Percentiles rank a stretch among this genome's conserved stretches.
Evolutionary conservation across 1,284 basidiomycete species (phyloP).

Genomic region (Rhodotorula glutinis): DNA sequence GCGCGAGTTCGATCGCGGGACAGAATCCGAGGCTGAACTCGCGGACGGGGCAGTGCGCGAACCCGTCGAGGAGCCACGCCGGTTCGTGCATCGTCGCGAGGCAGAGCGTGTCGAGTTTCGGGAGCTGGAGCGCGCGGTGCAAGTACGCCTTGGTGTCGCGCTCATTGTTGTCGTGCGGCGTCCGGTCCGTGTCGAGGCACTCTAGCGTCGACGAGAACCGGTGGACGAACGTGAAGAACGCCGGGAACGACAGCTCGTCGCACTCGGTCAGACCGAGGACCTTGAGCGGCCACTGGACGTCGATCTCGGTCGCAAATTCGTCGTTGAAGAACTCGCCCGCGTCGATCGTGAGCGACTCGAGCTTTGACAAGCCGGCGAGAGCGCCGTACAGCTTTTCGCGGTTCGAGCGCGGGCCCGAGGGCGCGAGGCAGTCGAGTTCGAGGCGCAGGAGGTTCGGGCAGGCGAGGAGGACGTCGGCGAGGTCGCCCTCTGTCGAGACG

Average conservation of each 20-base stretch:
- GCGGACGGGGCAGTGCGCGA: conserved; percentile 13
- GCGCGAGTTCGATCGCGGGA: conserved; percentile 17
- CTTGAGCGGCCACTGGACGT: conserved; percentile 13
- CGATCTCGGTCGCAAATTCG: conserved; percentile 11
- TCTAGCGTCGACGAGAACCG: conserved; percentile 19
- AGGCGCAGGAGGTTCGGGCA: conserved; percentile 25
- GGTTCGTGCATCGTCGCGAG: conserved; percentile 29
- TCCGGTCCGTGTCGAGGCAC: conserved; percentile 26
- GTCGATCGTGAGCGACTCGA: conserved; percentile 17
- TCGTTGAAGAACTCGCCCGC: conserved; percentile 17
- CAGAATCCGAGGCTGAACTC: conserved; percentile 25
- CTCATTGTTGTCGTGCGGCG: conserved; percentile 21
- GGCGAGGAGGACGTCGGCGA: conserved; percentile 9
- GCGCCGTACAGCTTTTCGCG: conserved; percentile 6
- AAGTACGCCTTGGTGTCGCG: conserved; percentile 8
- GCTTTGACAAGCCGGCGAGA: conserved; percentile 2
- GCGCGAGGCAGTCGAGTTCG: conserved; percentile 13
- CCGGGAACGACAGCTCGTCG: conserved; percentile 26
- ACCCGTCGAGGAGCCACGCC: conserved; percentile 18
- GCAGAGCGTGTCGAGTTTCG: conserved; percentile 25
- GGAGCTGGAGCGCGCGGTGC: conserved; percentile 14
- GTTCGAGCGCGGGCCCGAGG: not conserved
- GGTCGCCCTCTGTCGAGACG: conserved; percentile 11
- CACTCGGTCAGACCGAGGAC: conserved; percentile 24
- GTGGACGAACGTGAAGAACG: conserved; percentile 24